phyloP scores from a whole-genome alignment of 2,329 filamentous ascomycete species.

The Hypocreales sp. region DNA sequence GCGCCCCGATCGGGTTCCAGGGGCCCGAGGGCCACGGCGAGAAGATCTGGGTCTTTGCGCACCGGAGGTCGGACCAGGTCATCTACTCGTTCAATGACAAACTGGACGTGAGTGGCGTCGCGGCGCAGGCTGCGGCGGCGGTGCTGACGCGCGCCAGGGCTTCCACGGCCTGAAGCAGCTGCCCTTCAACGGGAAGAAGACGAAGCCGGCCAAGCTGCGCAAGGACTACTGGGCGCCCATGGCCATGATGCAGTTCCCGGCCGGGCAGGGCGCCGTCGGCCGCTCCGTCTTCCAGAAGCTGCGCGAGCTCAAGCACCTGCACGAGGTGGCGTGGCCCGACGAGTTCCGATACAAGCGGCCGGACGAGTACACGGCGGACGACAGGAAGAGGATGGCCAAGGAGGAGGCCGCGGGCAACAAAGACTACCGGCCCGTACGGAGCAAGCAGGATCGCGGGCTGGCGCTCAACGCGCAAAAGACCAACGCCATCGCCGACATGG shows the following conservation, averaged over 20 bases:
- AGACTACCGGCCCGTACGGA: constrained; percentile 18
- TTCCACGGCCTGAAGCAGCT: constrained; percentile 37
- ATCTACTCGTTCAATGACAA: constrained; percentile 33
- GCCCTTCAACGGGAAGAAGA: constrained; percentile 53
- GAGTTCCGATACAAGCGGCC: constrained; percentile 25
- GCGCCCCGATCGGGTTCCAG: too few relatives aligned
- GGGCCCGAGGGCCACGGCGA: constrained; percentile 35
- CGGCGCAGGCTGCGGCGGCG: not conserved
- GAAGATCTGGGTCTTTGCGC: constrained; percentile 39
- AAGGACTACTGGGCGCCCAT: constrained; percentile 53
- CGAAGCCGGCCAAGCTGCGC: constrained; percentile 44
- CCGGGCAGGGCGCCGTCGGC: constrained; percentile 35
- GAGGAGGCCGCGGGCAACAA: constrained; percentile 13
- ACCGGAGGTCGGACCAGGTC: constrained; percentile 33
- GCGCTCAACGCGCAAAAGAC: constrained; percentile 44
- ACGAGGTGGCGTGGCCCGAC: constrained; percentile 45
- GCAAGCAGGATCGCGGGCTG: constrained; percentile 28
- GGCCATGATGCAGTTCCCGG: constrained; percentile 41
- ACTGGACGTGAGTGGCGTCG: constrained; percentile 25
- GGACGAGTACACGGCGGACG: constrained; percentile 16
- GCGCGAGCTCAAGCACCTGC: constrained; percentile 46
- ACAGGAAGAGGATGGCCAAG: constrained; percentile 17
- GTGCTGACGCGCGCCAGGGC: constrained; percentile 10
- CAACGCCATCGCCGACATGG: constrained; percentile 49
- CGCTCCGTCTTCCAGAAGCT: constrained; percentile 46